Percentiles rank a stretch among this genome's conserved stretches.
Evolutionary conservation across 2,329 filamentous ascomycete species (phyloP).

Genomic region (Aspergillus novoparasiticus): DNA sequence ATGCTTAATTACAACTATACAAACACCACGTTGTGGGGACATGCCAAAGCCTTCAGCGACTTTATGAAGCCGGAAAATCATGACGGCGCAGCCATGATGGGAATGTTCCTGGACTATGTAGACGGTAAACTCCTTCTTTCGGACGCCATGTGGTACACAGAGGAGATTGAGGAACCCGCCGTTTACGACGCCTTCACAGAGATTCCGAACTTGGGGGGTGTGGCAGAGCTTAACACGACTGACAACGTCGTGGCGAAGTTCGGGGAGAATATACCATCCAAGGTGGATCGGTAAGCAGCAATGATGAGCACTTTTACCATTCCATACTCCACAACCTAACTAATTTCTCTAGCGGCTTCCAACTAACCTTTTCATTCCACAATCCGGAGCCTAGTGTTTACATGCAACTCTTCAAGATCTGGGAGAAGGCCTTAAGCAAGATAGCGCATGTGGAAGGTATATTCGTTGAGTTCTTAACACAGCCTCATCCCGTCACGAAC

Average conservation of each 20-base stretch:
- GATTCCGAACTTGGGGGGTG: too few relatives aligned
- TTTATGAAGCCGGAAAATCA: not conserved
- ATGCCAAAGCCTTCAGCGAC: not conserved
- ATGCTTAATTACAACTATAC: not conserved
- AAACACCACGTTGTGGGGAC: not conserved
- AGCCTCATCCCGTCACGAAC: not conserved
- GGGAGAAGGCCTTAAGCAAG: not conserved
- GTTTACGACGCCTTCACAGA: too few relatives aligned
- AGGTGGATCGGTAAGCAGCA: not conserved
- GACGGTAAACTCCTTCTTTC: not conserved
- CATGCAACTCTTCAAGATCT: not conserved
- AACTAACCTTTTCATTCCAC: too few relatives aligned
- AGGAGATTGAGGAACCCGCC: not conserved
- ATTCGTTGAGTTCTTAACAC: not conserved
- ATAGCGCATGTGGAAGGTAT: not conserved
- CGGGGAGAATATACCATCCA: not conserved
- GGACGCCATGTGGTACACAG: not conserved
- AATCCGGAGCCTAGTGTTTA: not conserved
- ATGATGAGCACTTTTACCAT: too few relatives aligned
- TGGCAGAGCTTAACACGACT: too few relatives aligned
- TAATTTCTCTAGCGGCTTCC: not conserved
- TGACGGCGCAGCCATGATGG: not conserved
- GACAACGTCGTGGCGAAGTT: not conserved
- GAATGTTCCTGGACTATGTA: not conserved
- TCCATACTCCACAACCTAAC: not conserved